Evolutionary conservation across 768 basidiomycete genomes (phyloP).

Genomic region (Lactifluus pinguis): DNA sequence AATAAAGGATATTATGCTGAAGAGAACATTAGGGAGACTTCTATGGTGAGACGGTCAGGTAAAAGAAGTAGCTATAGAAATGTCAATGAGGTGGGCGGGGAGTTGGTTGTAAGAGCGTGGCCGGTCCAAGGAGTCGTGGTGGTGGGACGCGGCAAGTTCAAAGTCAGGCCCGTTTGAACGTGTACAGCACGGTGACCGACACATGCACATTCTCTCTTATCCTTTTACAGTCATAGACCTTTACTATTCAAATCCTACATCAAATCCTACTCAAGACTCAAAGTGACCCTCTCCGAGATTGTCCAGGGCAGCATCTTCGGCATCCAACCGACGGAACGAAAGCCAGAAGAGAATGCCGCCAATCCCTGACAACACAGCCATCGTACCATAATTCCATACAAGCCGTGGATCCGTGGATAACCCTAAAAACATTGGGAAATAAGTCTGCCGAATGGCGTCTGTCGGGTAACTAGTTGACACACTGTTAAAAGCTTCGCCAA

Average conservation of each 20-base stretch:
- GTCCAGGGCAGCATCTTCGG: constrained; percentile 50
- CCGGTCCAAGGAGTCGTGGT: neutral
- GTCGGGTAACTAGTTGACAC: constrained; percentile 22
- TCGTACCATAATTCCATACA: constrained; percentile 58
- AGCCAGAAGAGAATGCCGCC: constrained; percentile 45
- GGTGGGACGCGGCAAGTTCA: neutral
- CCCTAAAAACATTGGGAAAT: constrained; percentile 20
- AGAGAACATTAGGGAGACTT: constrained; percentile 16
- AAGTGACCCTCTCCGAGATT: constrained; percentile 36
- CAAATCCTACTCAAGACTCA: constrained; percentile 8
- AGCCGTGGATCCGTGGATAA: constrained; percentile 59
- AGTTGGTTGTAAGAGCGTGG: neutral
- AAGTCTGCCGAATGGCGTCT: neutral
- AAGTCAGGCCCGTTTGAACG: no score
- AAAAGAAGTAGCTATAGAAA: neutral
- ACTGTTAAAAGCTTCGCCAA: constrained; percentile 69
- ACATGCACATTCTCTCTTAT: neutral
- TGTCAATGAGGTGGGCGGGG: neutral
- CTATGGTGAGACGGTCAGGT: neutral
- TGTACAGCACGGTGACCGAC: no score
- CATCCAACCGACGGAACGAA: constrained; percentile 46
- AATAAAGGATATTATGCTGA: constrained; percentile 14
- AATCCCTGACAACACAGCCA: constrained; percentile 43
- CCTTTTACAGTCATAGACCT: constrained; percentile 1
- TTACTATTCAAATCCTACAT: neutral